Conservation (phyloP, 768 basidiomycete genomes). For the Asterophora lycoperdoides region DNA sequence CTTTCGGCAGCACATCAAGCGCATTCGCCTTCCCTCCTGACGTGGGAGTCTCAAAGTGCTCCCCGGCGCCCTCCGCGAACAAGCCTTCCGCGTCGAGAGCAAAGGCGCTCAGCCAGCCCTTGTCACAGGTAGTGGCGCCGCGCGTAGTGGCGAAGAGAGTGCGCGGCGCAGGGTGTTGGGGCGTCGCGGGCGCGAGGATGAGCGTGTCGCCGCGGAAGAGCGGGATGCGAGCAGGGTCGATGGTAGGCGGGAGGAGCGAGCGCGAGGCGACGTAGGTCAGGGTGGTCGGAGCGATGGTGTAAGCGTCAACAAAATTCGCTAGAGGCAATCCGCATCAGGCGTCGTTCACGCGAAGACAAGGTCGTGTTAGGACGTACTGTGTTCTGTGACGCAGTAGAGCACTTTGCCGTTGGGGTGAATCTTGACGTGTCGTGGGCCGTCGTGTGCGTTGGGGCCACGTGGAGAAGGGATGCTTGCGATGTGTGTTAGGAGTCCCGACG, state of each 20-base stretch:
- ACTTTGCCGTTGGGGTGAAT: constrained; percentile 48
- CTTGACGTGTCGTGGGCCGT: constrained; percentile 51
- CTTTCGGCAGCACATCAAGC: constrained; percentile 38
- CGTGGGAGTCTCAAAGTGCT: constrained; percentile 41
- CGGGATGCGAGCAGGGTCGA: constrained; percentile 4
- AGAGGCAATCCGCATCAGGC: neutral
- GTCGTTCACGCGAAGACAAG: neutral
- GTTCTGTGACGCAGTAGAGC: constrained; percentile 50
- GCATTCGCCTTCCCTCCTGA: constrained; percentile 52
- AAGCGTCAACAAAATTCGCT: constrained; percentile 47
- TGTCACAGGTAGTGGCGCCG: constrained; percentile 29
- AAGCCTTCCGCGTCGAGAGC: constrained; percentile 35
- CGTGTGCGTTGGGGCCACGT: constrained; percentile 30
- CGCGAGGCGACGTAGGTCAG: constrained; percentile 29
- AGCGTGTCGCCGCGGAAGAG: constrained; percentile 45
- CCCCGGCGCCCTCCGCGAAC: constrained; percentile 24
- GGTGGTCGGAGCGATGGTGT: constrained; percentile 30
- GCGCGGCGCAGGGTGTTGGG: constrained; percentile 29
- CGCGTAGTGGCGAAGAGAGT: constrained; percentile 47
- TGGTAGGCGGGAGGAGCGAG: constrained; percentile 27
- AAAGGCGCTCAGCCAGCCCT: constrained; percentile 43
- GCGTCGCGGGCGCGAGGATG: constrained; percentile 35
- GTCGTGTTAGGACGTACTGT: constrained; percentile 33
- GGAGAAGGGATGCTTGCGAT: constrained; percentile 37
- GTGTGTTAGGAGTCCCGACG: constrained; percentile 32